Conservation (phyloP, 352 stramenopile genomes). For the Phytophthora pseudosyringae region DNA sequence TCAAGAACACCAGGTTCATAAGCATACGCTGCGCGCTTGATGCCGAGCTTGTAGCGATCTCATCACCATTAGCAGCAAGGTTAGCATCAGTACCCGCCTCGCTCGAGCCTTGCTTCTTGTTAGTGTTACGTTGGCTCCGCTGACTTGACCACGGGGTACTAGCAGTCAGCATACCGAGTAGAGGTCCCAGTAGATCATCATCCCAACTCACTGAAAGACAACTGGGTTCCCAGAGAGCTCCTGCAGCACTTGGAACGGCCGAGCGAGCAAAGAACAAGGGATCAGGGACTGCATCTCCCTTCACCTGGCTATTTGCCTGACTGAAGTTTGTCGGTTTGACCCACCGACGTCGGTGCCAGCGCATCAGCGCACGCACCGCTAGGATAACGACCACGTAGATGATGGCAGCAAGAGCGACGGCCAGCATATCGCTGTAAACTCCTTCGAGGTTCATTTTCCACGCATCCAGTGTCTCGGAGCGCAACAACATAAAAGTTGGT, state of each 20-base stretch:
- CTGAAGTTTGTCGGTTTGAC: slow-evolving; percentile 23
- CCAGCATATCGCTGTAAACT: slow-evolving; percentile 56
- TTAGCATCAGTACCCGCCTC: background rate
- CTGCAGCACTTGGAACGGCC: slow-evolving; percentile 50
- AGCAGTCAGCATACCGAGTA: slow-evolving; percentile 32
- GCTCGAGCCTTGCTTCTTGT: slow-evolving; percentile 17
- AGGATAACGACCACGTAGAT: slow-evolving; percentile 46
- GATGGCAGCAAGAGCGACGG: slow-evolving; percentile 46
- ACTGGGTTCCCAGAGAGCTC: slow-evolving; percentile 60
- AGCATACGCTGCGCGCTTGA: slow-evolving; percentile 47
- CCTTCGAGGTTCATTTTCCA: slow-evolving; percentile 70
- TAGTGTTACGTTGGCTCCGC: slow-evolving; percentile 17
- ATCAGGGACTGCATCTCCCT: slow-evolving; percentile 30
- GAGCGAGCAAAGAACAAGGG: slow-evolving; percentile 56
- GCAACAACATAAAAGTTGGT: slow-evolving; percentile 63
- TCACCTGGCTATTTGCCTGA: slow-evolving; percentile 24
- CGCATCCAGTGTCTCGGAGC: slow-evolving; percentile 54
- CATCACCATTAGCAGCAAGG: slow-evolving; percentile 4
- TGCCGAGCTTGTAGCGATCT: slow-evolving; percentile 17
- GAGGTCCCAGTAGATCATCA: slow-evolving; percentile 48
- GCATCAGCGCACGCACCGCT: slow-evolving; percentile 25
- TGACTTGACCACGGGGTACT: slow-evolving; percentile 23
- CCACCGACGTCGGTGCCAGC: slow-evolving; percentile 29
- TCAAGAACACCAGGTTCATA: slow-evolving; percentile 68
- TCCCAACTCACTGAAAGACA: slow-evolving; percentile 63